Conservation (phyloP, 176 grass and related monocot species). For the Oryza australiensis region DNA sequence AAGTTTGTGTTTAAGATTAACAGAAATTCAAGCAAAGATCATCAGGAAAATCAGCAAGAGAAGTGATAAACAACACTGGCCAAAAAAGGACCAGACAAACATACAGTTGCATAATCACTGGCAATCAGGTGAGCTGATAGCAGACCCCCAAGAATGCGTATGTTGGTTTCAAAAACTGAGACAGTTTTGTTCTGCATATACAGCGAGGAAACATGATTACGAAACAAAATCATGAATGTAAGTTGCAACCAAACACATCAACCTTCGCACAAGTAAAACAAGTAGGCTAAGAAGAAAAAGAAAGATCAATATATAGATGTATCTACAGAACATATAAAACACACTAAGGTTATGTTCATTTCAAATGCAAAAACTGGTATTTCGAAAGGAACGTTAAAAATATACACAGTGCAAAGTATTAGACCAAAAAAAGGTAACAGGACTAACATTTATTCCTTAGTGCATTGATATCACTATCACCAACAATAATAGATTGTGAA, state of each 20-base stretch:
- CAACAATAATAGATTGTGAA: background rate
- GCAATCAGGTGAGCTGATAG: slow-evolving; percentile 90
- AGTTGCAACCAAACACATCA: background rate
- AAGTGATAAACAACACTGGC: background rate
- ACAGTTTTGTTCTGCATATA: slow-evolving; percentile 89
- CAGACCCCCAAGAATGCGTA: slow-evolving; percentile 88
- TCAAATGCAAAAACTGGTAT: background rate
- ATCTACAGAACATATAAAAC: background rate
- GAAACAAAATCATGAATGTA: background rate
- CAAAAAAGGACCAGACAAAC: slow-evolving; percentile 5
- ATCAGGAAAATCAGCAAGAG: slow-evolving; percentile 4
- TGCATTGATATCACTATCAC: background rate
- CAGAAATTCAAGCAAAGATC: background rate
- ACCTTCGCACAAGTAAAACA: slow-evolving; percentile 23
- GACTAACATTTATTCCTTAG: background rate
- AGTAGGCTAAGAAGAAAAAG: background rate
- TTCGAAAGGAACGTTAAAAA: background rate
- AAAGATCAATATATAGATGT: background rate
- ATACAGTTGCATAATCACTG: slow-evolving; percentile 94
- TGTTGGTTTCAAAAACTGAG: slow-evolving; percentile 97
- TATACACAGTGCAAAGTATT: background rate
- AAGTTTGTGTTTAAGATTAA: background rate
- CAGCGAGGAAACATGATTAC: slow-evolving; percentile 32
- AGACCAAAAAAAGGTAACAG: background rate
- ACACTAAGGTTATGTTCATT: background rate